These are phyloP conservation scores for Mrakia frigida DNA, from an alignment of 768 basidiomycete species.

Conservation along the genomic window DNA sequence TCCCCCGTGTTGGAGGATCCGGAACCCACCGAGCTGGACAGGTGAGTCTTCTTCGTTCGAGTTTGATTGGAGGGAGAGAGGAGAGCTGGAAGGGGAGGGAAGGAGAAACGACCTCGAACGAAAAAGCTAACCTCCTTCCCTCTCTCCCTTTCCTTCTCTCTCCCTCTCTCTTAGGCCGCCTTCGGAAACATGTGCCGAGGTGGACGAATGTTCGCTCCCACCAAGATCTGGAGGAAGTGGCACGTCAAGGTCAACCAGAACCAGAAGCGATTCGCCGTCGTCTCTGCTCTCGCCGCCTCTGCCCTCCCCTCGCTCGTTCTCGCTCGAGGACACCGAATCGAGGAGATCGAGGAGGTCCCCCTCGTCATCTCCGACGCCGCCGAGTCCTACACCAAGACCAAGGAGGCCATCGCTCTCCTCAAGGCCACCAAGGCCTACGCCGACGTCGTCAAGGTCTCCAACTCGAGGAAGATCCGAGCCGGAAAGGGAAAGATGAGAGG, in stretches of 20 bases:
- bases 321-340: constrained; percentile 97
- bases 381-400: constrained; percentile 92
- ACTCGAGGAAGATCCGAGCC: constrained; percentile 91
- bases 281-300: constrained; percentile 95
- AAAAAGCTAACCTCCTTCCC: neutral
- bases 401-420: constrained; percentile 89
- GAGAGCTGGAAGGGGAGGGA: neutral
- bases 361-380: constrained; percentile 73
- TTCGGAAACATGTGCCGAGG: constrained; percentile 99
- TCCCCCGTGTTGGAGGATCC: constrained; percentile 98
- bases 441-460: constrained; percentile 94
- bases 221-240: constrained; percentile 99
- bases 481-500: constrained; percentile 97
- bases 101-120: neutral
- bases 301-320: constrained; percentile 97
- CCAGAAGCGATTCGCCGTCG: constrained; percentile 95
- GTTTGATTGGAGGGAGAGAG: neutral
- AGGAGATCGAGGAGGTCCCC: constrained; percentile 92
- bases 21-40: constrained; percentile 98
- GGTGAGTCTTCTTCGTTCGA: constrained; percentile 48
- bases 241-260: constrained; percentile 99
- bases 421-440: constrained; percentile 81
- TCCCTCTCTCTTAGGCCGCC: constrained; percentile 64
- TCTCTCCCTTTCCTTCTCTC: neutral
- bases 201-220: constrained; percentile 99